A percentile compares a stretch with the other conserved stretches of the same genome.
Evolutionary conservation across 1,284 basidiomycete species (phyloP).

Genomic region (Jaminaea rosea): DNA sequence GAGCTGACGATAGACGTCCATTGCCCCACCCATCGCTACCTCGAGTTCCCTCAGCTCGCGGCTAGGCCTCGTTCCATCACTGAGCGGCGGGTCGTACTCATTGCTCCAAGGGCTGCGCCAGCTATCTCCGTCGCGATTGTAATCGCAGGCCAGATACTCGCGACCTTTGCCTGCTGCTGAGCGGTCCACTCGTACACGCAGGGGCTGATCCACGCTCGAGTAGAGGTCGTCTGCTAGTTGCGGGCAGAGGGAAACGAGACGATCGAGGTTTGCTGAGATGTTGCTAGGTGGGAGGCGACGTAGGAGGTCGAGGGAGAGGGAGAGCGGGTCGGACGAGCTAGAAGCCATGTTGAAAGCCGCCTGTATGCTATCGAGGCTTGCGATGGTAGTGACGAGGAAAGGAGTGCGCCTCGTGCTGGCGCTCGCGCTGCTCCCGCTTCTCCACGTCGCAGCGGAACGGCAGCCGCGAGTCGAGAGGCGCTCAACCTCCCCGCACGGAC

Average conservation of each 20-base stretch:
- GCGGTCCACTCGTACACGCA: conserved; percentile 70
- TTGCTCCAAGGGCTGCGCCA: conserved; percentile 97
- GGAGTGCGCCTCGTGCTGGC: no score
- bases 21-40: conserved; percentile 85
- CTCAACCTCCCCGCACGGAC: no score
- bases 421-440: no score
- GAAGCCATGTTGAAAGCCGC: no score
- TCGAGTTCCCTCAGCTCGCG: conserved; percentile 81
- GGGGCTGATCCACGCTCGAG: conserved; percentile 88
- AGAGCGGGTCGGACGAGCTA: conserved; percentile 35
- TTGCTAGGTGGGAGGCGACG: conserved; percentile 86
- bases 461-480: no score
- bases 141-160: conserved; percentile 92
- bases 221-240: conserved; percentile 91
- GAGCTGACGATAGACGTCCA: conserved; percentile 93
- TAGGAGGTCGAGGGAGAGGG: conserved; percentile 65
- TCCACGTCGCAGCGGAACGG: no score
- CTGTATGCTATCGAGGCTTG: no score
- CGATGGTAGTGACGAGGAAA: no score
- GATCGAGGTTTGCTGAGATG: conserved; percentile 76
- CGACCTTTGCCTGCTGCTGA: conserved; percentile 57
- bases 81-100: conserved; percentile 73
- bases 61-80: conserved; percentile 73
- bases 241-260: conserved; percentile 63
- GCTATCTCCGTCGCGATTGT: conserved; percentile 91